Evolutionary conservation across 2,329 filamentous ascomycete genomes (phyloP).

Genomic region (Leptographium radiaticola): DNA sequence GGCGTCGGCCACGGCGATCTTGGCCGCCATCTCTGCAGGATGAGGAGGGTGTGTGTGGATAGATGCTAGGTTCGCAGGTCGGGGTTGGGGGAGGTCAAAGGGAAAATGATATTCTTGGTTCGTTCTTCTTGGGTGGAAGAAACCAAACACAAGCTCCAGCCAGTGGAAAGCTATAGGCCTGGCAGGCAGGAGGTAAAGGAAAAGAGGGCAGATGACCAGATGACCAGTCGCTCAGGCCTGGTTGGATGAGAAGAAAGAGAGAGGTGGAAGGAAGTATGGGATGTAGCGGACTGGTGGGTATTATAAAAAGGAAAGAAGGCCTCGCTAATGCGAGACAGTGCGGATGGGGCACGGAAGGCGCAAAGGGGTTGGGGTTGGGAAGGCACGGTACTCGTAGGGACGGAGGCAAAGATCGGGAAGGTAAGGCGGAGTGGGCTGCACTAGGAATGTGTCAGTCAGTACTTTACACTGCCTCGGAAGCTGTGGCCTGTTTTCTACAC

Average conservation of each 20-base stretch:
- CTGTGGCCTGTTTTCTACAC: background rate
- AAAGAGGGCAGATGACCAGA: background rate
- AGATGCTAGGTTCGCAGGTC: background rate
- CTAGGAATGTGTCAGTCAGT: background rate
- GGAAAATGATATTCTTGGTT: background rate
- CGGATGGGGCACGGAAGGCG: constrained; percentile 1
- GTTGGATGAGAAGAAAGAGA: background rate
- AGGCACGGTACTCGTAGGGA: background rate
- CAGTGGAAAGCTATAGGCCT: constrained; percentile 1
- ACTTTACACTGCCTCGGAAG: background rate
- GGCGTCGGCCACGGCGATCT: constrained; percentile 26
- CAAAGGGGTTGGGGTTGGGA: constrained; percentile 1
- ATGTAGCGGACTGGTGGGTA: background rate
- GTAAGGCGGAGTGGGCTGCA: background rate
- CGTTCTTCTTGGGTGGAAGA: background rate
- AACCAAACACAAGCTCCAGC: background rate
- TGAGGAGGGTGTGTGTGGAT: background rate
- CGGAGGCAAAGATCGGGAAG: background rate
- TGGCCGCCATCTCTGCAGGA: constrained; percentile 18
- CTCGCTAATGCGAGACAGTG: background rate
- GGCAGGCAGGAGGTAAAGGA: background rate
- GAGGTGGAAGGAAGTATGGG: background rate
- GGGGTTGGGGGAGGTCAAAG: background rate
- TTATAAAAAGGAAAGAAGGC: background rate
- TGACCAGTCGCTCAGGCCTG: background rate